These are phyloP conservation scores for Rickenella mellea DNA, from an alignment of 768 basidiomycete species.

Conservation along the genomic window DNA sequence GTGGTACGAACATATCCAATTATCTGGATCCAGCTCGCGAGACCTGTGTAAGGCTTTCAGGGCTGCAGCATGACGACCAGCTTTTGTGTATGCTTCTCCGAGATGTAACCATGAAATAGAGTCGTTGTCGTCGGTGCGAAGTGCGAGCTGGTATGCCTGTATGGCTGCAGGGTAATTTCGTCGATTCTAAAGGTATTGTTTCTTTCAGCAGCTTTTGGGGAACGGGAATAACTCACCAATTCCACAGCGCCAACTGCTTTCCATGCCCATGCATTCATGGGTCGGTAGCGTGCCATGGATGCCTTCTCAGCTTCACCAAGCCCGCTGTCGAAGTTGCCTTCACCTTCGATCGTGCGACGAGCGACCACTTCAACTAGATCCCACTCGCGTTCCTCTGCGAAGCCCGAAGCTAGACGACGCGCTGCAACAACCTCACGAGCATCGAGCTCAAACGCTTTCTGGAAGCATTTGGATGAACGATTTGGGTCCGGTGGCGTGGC, in stretches of 20 bases:
- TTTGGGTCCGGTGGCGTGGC: constrained; percentile 66
- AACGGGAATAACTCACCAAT: constrained; percentile 44
- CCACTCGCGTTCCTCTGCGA: constrained; percentile 93
- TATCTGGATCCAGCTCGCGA: constrained; percentile 57
- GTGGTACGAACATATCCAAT: constrained; percentile 80
- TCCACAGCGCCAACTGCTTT: constrained; percentile 91
- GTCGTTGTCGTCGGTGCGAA: constrained; percentile 72
- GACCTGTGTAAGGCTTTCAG: constrained; percentile 79
- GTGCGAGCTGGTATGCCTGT: constrained; percentile 76
- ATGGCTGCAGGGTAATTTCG: constrained; percentile 68
- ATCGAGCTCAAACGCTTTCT: constrained; percentile 97
- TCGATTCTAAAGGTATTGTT: constrained; percentile 37
- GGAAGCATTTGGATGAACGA: constrained; percentile 90
- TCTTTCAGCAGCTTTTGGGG: neutral
- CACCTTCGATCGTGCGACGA: constrained; percentile 83
- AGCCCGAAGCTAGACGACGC: constrained; percentile 71
- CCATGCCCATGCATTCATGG: constrained; percentile 95
- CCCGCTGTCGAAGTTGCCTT: constrained; percentile 67
- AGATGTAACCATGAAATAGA: constrained; percentile 80
- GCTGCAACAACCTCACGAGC: constrained; percentile 83
- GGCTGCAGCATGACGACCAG: constrained; percentile 83
- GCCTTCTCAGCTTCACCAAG: constrained; percentile 31
- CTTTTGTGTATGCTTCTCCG: constrained; percentile 84
- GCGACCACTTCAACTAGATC: constrained; percentile 93
- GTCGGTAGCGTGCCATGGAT: constrained; percentile 38